A percentile compares a stretch with the other conserved stretches of the same genome.
These are phyloP conservation scores for Pyrrhoderma lamaoense DNA, from an alignment of 1,284 basidiomycete species.

Conservation along the genomic window DNA sequence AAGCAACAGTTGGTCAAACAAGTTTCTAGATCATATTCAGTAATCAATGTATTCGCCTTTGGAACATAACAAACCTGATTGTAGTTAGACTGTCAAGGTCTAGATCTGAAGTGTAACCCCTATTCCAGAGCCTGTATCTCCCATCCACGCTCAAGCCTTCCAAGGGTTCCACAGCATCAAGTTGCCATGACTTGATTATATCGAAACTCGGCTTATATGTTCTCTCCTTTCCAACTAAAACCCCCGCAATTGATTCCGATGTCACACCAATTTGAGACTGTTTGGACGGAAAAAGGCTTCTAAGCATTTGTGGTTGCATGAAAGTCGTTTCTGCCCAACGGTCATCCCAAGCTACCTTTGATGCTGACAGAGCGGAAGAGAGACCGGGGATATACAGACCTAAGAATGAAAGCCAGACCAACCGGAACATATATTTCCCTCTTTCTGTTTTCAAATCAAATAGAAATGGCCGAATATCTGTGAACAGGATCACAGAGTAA, in stretches of 20 bases:
- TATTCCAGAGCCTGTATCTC: conserved; percentile 34
- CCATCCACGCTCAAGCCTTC: conserved; percentile 35
- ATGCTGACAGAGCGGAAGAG: conserved; percentile 33
- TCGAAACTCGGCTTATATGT: conserved; percentile 55
- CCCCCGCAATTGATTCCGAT: conserved; percentile 55
- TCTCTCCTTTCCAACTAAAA: conserved; percentile 56
- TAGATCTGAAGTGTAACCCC: not conserved
- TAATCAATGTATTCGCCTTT: not conserved
- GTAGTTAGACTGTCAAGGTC: not conserved
- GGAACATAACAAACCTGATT: conserved; percentile 6
- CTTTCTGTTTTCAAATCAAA: conserved; percentile 45
- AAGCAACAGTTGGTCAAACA: conserved; percentile 47
- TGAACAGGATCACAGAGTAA: conserved; percentile 72
- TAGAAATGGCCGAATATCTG: conserved; percentile 70
- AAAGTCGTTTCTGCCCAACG: conserved; percentile 47
- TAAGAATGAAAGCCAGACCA: conserved; percentile 70
- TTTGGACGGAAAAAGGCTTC: conserved; percentile 46
- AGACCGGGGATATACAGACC: conserved; percentile 73
- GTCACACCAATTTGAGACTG: conserved; percentile 24
- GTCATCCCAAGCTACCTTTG: conserved; percentile 43
- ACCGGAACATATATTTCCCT: conserved; percentile 58
- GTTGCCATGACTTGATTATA: conserved; percentile 59
- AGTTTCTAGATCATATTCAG: conserved; percentile 1
- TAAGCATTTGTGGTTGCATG: conserved; percentile 29
- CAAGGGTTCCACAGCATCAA: conserved; percentile 44